These are phyloP conservation scores for Bipolaris cookei DNA, from an alignment of 2,329 filamentous ascomycete species.

Conservation along the genomic window DNA sequence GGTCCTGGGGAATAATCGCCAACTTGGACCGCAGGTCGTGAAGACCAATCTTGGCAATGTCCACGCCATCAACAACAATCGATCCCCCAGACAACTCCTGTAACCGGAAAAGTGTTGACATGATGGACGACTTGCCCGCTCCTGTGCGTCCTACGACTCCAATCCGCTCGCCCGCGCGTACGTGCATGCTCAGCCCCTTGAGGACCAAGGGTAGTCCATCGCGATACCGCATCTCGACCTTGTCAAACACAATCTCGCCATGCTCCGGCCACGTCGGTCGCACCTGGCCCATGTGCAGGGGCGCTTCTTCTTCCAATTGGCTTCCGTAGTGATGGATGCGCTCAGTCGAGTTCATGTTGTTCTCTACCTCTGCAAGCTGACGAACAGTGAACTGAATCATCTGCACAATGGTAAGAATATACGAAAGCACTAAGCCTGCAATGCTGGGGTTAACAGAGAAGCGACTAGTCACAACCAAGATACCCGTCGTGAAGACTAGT, in stretches of 20 bases:
- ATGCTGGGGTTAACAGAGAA: conserved; percentile 86
- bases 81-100: conserved; percentile 56
- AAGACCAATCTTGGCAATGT: conserved; percentile 75
- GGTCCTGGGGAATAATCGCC: conserved; percentile 84
- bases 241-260: conserved; percentile 67
- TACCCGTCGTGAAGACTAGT: conserved; percentile 85
- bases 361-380: conserved; percentile 93
- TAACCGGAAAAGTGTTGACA: conserved; percentile 80
- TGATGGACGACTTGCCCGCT: conserved; percentile 83
- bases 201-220: conserved; percentile 57
- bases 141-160: conserved; percentile 83
- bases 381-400: conserved; percentile 96
- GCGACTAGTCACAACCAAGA: conserved; percentile 88
- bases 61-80: conserved; percentile 58
- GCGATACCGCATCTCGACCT: conserved; percentile 61
- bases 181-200: conserved; percentile 65
- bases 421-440: conserved; percentile 85
- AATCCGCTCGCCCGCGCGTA: conserved; percentile 77
- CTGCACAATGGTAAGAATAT: conserved; percentile 90
- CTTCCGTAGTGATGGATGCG: conserved; percentile 89
- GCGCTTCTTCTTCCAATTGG: conserved; percentile 85
- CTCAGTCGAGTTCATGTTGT: conserved; percentile 97
- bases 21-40: conserved; percentile 77
- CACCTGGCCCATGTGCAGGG: conserved; percentile 75
- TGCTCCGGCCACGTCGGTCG: conserved; percentile 81